Evolutionary conservation across 495 filamentous ascomycete genomes (phyloP).

Genomic region (Annulohypoxylon stygium): DNA sequence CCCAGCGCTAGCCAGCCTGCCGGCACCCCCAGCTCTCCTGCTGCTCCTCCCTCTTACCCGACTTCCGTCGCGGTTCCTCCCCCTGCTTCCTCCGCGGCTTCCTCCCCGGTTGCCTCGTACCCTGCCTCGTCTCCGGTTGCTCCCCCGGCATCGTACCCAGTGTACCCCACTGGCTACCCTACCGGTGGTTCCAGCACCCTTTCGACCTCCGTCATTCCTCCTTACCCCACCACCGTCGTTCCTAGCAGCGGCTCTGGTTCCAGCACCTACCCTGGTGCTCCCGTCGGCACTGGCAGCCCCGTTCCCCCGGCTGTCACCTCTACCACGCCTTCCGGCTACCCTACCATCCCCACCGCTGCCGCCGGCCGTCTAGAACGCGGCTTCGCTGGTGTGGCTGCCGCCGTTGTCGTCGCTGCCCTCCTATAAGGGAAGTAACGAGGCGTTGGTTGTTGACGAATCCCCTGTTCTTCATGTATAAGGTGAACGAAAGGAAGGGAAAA

Average conservation of each 20-base stretch:
- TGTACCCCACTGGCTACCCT: conserved; percentile 5
- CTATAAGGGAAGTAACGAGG: conserved; percentile 26
- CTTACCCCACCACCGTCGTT: conserved; percentile 36
- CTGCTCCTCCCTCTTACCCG: not conserved
- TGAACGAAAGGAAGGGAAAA: conserved; percentile 1
- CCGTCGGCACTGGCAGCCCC: conserved; percentile 25
- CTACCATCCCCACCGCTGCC: conserved; percentile 36
- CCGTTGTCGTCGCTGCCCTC: conserved; percentile 30
- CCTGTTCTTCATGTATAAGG: not conserved
- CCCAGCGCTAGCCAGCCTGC: not conserved
- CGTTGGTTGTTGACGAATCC: conserved; percentile 9
- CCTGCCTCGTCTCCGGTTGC: not conserved
- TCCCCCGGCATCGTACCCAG: conserved; percentile 6
- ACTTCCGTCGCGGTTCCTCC: not conserved
- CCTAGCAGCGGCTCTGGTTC: conserved; percentile 2
- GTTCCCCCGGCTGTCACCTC: conserved; percentile 18
- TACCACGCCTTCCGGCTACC: conserved; percentile 12
- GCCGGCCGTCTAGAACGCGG: conserved; percentile 41
- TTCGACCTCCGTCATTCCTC: conserved; percentile 22
- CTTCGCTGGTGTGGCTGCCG: conserved; percentile 28
- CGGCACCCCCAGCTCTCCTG: not conserved
- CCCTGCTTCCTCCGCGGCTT: not conserved
- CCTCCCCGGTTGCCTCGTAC: not conserved
- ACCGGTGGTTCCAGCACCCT: conserved; percentile 20
- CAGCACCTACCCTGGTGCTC: conserved; percentile 18